Evolutionary conservation across 1,284 basidiomycete species (phyloP).

Genomic region (Rhodotorula sp.): DNA sequence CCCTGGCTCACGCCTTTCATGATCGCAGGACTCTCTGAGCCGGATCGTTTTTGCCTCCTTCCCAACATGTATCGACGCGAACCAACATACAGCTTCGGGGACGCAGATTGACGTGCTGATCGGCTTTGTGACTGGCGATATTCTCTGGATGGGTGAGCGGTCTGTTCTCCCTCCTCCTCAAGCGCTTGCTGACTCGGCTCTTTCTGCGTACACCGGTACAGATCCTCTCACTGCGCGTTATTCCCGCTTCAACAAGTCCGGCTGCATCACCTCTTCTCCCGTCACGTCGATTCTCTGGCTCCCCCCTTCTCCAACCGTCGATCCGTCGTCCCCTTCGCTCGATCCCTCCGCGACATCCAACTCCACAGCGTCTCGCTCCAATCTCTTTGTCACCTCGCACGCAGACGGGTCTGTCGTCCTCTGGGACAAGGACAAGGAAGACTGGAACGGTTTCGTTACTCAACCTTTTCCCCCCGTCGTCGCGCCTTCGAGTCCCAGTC

Average conservation of each 20-base stretch:
- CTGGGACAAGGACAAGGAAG: slow-evolving; percentile 85
- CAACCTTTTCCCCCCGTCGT: neutral
- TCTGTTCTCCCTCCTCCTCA: slow-evolving; percentile 36
- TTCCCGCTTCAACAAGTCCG: slow-evolving; percentile 85
- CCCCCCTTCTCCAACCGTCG: slow-evolving; percentile 54
- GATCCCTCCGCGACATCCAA: neutral
- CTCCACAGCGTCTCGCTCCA: slow-evolving; percentile 15
- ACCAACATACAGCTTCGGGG: slow-evolving; percentile 68
- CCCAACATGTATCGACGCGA: slow-evolving; percentile 86
- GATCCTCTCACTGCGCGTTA: slow-evolving; percentile 83
- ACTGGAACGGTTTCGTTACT: slow-evolving; percentile 48
- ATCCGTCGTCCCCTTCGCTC: neutral
- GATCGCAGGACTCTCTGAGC: slow-evolving; percentile 71
- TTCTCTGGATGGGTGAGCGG: slow-evolving; percentile 78
- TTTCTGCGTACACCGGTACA: slow-evolving; percentile 43
- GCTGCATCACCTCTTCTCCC: slow-evolving; percentile 71
- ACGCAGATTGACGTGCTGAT: slow-evolving; percentile 85
- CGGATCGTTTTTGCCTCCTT: slow-evolving; percentile 79
- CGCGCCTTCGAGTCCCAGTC: neutral
- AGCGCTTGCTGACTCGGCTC: neutral
- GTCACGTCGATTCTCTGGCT: slow-evolving; percentile 87
- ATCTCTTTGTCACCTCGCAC: slow-evolving; percentile 85
- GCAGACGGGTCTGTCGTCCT: slow-evolving; percentile 82
- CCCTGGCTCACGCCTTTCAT: neutral
- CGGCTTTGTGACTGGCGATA: slow-evolving; percentile 87